These are phyloP conservation scores for Pseudogymnoascus sp. DNA, from an alignment of 2,329 filamentous ascomycete genomes.

Conservation along the genomic window DNA sequence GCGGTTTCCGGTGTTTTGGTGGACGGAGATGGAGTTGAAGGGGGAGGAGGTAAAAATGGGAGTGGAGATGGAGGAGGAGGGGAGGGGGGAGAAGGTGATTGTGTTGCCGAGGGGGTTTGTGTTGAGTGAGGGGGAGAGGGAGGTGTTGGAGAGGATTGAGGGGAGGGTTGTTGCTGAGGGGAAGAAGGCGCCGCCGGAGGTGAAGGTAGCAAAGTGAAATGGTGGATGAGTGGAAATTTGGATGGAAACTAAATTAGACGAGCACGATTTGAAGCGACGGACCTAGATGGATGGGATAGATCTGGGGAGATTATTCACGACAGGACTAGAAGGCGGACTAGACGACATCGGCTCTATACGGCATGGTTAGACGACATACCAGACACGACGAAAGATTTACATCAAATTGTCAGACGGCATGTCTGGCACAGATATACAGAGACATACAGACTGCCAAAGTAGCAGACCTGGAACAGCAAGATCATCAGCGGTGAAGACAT, in stretches of 20 bases:
- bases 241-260: background rate
- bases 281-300: background rate
- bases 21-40: constrained; percentile 36
- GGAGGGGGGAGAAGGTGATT: background rate
- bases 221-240: background rate
- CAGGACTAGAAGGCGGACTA: background rate
- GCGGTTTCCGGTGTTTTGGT: constrained; percentile 64
- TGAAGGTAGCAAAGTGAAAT: background rate
- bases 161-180: background rate
- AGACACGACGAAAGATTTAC: background rate
- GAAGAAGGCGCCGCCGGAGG: background rate
- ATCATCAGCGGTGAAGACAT: background rate
- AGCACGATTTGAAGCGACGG: background rate
- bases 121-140: background rate
- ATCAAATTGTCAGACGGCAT: no score
- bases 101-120: background rate
- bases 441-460: background rate
- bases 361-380: background rate
- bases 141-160: background rate
- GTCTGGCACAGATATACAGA: background rate
- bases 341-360: background rate
- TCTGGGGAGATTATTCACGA: background rate
- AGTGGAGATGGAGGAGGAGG: background rate
- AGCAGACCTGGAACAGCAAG: background rate
- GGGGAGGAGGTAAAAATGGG: background rate